Conservation (phyloP, 805 yeast genomes). For the Yamadazyma sp. region DNA sequence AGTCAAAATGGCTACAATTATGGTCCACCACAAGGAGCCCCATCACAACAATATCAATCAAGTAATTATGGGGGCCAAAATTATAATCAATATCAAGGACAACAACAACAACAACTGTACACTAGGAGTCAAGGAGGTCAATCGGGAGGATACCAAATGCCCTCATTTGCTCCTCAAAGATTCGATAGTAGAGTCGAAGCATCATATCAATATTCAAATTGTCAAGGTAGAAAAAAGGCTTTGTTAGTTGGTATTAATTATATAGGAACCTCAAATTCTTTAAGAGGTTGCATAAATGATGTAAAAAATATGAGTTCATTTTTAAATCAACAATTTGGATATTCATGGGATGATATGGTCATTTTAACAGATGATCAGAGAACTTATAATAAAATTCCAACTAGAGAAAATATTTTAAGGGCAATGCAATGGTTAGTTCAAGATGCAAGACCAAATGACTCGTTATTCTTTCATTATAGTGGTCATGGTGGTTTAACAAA, state of each 20-base stretch:
- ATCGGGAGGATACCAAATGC: slow-evolving; percentile 12
- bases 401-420: slow-evolving; percentile 29
- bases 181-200: slow-evolving; percentile 34
- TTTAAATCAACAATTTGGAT: slow-evolving; percentile 28
- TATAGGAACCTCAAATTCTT: slow-evolving; percentile 26
- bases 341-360: slow-evolving; percentile 35
- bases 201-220: slow-evolving; percentile 38
- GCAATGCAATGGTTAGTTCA: slow-evolving; percentile 41
- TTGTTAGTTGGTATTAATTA: slow-evolving; percentile 36
- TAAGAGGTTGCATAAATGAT: slow-evolving; percentile 38
- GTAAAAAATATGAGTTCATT: slow-evolving; percentile 36
- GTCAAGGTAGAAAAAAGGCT: slow-evolving; percentile 35
- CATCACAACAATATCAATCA: slow-evolving; percentile 1
- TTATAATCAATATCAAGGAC: slow-evolving; percentile 16
- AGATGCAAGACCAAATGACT: slow-evolving; percentile 37
- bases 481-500: slow-evolving; percentile 40
- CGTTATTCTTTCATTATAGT: slow-evolving; percentile 36
- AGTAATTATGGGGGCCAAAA: slow-evolving; percentile 16
- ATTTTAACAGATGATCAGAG: slow-evolving; percentile 37
- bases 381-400: slow-evolving; percentile 29
- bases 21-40: slow-evolving; percentile 13
- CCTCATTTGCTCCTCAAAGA: slow-evolving; percentile 32
- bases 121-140: slow-evolving; percentile 12
- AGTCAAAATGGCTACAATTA: slow-evolving; percentile 6
- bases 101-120: slow-evolving; percentile 11